These are phyloP conservation scores for Umbelopsis sp. DNA, from an alignment of 371 early-diverging fungal species.

Conservation along the genomic window DNA sequence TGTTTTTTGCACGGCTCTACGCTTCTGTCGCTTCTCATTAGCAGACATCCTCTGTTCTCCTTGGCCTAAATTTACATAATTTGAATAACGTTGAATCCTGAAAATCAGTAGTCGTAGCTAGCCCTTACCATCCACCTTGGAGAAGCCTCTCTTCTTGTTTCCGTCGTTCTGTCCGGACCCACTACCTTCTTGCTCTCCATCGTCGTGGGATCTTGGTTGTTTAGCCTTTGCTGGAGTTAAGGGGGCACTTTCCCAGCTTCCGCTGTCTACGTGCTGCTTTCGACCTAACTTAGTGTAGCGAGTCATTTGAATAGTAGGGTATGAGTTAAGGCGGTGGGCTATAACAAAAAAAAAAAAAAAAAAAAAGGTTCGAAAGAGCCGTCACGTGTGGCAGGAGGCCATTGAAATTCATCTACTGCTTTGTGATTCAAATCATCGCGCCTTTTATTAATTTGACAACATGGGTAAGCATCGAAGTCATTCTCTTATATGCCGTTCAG, in stretches of 20 bases:
- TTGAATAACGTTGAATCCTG: neutral
- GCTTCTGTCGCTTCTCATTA: constrained; percentile 21
- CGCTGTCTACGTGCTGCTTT: constrained; percentile 43
- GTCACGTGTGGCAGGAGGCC: neutral
- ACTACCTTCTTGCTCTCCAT: constrained; percentile 1
- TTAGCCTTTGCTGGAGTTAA: constrained; percentile 27
- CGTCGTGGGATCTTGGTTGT: neutral
- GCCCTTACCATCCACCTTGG: neutral
- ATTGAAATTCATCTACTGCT: neutral
- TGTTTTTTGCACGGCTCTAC: constrained; percentile 27
- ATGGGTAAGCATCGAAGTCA: neutral
- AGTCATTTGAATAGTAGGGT: constrained; percentile 35
- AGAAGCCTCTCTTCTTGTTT: neutral
- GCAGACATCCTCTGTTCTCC: neutral
- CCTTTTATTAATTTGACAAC: neutral
- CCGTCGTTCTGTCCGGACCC: constrained; percentile 4
- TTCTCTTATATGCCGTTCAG: neutral
- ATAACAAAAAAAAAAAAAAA: neutral
- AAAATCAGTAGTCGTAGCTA: neutral
- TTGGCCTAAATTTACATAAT: neutral
- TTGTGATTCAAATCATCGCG: neutral
- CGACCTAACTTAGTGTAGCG: constrained; percentile 44
- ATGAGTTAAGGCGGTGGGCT: neutral
- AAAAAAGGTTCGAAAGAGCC: neutral
- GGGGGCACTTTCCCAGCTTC: constrained; percentile 33